Percentiles rank a stretch among this genome's conserved stretches.
Conservation (phyloP, 192 early-diverging fungal species). For the Endogone sp. region DNA sequence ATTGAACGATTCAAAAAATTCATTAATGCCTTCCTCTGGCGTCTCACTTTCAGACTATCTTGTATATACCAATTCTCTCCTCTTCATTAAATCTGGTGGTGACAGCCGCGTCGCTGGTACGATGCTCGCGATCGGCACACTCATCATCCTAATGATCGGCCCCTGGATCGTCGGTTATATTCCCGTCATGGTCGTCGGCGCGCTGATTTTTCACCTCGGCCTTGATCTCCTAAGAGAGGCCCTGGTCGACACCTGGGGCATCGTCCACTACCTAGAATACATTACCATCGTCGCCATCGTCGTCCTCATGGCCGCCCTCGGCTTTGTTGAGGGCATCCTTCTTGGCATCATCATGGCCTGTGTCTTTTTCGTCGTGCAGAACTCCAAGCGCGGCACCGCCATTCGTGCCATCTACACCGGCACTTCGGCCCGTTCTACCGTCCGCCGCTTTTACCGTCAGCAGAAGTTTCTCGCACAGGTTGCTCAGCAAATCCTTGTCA, state of each 20-base stretch:
- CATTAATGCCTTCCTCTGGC: not conserved
- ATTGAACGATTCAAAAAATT: too few relatives aligned
- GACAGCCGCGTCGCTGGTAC: slow-evolving; percentile 79
- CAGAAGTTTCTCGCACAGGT: slow-evolving; percentile 82
- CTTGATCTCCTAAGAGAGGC: slow-evolving; percentile 92
- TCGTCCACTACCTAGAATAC: slow-evolving; percentile 87
- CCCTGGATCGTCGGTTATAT: slow-evolving; percentile 88
- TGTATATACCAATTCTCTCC: slow-evolving; percentile 87
- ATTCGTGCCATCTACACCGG: slow-evolving; percentile 66
- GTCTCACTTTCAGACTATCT: slow-evolving; percentile 63
- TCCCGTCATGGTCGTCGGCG: slow-evolving; percentile 91
- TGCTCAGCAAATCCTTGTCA: slow-evolving; percentile 79
- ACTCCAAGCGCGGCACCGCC: slow-evolving; percentile 56
- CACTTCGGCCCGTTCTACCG: slow-evolving; percentile 74
- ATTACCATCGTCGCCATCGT: slow-evolving; percentile 85
- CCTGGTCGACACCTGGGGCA: slow-evolving; percentile 79
- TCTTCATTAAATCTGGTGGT: slow-evolving; percentile 94
- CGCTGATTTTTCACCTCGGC: slow-evolving; percentile 94
- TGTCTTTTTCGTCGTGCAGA: slow-evolving; percentile 88
- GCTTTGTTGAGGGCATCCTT: slow-evolving; percentile 98
- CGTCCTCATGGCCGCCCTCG: slow-evolving; percentile 79
- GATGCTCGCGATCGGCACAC: slow-evolving; percentile 74
- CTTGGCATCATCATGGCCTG: slow-evolving; percentile 91
- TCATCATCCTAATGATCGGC: slow-evolving; percentile 76
- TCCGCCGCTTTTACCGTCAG: slow-evolving; percentile 84